Evolutionary conservation across 1,284 basidiomycete genomes (phyloP).

Genomic region (Fistulinella cinereoalba): DNA sequence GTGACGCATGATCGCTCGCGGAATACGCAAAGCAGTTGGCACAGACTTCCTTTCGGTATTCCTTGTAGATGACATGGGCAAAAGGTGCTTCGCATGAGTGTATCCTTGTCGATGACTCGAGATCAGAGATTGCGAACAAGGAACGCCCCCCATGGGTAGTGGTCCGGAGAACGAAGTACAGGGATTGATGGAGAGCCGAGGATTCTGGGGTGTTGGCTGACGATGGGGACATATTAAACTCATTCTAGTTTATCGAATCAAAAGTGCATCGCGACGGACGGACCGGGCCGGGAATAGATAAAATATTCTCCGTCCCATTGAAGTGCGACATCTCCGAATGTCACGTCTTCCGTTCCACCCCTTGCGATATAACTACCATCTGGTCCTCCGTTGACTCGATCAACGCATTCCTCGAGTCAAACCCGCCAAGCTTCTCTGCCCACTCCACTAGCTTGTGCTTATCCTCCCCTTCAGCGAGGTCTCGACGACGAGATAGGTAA

Average conservation of each 20-base stretch:
- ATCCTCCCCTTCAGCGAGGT: conserved; percentile 16
- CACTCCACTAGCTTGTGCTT: conserved; percentile 18
- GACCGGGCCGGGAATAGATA: not conserved
- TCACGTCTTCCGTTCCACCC: conserved; percentile 11
- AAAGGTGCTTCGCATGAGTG: conserved; percentile 45
- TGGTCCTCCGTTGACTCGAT: conserved; percentile 7
- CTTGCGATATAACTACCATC: conserved; percentile 7
- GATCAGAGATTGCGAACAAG: conserved; percentile 43
- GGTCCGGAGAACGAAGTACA: conserved; percentile 20
- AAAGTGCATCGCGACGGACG: not conserved
- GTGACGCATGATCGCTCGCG: conserved; percentile 37
- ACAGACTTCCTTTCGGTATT: conserved; percentile 64
- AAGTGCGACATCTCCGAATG: too few relatives aligned
- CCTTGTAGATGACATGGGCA: conserved; percentile 47
- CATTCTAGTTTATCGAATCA: not conserved
- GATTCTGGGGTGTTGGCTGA: not conserved
- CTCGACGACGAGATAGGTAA: conserved; percentile 24
- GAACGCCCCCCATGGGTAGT: conserved; percentile 53
- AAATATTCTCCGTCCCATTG: conserved; percentile 6
- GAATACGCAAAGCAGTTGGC: conserved; percentile 61
- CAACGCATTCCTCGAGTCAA: conserved; percentile 24
- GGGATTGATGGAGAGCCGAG: not conserved
- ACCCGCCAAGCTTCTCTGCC: conserved; percentile 24
- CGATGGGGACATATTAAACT: conserved; percentile 10
- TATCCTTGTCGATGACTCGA: conserved; percentile 42